Evolutionary conservation across 2,329 filamentous ascomycete species (phyloP).

Genomic region (Alternaria infectoria): DNA sequence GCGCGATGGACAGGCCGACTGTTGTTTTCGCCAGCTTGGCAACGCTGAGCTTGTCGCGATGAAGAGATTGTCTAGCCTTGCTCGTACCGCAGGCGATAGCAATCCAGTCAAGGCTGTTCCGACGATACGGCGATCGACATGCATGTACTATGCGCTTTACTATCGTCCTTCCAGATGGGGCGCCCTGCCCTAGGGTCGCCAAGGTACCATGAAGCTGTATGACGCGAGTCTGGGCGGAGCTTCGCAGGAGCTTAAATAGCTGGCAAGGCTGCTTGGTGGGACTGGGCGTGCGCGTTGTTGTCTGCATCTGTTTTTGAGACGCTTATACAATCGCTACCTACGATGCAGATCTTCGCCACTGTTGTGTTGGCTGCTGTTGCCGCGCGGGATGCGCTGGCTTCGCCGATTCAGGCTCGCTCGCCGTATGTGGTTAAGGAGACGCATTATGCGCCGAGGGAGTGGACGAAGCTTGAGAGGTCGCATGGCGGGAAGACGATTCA

Average conservation of each 20-base stretch:
- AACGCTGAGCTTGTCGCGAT: neutral
- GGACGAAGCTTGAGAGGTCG: conserved; percentile 57
- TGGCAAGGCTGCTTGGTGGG: neutral
- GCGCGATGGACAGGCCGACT: neutral
- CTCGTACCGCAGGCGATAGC: neutral
- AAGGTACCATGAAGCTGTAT: neutral
- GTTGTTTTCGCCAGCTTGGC: neutral
- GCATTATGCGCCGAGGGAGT: conserved; percentile 59
- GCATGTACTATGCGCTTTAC: conserved; percentile 1
- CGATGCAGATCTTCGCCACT: conserved; percentile 19
- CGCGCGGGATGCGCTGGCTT: conserved; percentile 41
- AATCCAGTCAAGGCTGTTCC: neutral
- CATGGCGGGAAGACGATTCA: conserved; percentile 58
- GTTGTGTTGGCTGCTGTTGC: conserved; percentile 37
- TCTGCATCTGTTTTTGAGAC: neutral
- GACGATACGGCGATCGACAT: conserved; percentile 3
- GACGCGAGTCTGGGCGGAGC: neutral
- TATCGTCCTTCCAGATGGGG: conserved; percentile 6
- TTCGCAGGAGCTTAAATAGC: conserved; percentile 11
- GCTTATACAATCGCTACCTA: neutral
- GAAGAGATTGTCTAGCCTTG: neutral
- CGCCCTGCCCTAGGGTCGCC: neutral
- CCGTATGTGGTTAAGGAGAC: conserved; percentile 63
- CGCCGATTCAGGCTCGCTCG: conserved; percentile 47
- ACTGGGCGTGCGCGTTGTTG: conserved; percentile 1